Conservation (phyloP, 805 yeast species). For the Candida dendrica region DNA sequence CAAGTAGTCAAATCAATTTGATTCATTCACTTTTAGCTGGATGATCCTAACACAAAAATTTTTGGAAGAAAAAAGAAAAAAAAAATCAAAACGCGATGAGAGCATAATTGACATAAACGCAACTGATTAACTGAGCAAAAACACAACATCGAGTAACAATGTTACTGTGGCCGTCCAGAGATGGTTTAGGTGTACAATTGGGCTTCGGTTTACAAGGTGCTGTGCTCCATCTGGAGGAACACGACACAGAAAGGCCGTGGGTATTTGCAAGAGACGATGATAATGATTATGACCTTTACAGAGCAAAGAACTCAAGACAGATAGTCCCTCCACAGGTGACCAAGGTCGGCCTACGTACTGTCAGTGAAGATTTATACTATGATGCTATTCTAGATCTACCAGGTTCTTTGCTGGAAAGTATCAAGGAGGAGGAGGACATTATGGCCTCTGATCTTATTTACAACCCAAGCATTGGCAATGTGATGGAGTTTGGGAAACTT, state of each 20-base stretch:
- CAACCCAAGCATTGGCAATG: slow-evolving; percentile 28
- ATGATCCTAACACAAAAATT: too few species aligned
- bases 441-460: slow-evolving; percentile 22
- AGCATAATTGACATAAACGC: too few species aligned
- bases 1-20: too few species aligned
- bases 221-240: slow-evolving; percentile 11
- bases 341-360: not conserved
- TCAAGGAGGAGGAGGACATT: not conserved
- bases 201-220: slow-evolving; percentile 35
- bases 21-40: too few species aligned
- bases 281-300: slow-evolving; percentile 12
- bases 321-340: slow-evolving; percentile 6
- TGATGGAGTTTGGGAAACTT: slow-evolving; percentile 5
- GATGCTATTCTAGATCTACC: not conserved
- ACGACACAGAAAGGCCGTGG: slow-evolving; percentile 15
- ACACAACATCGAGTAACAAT: too few species aligned
- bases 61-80: too few species aligned
- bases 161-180: slow-evolving; percentile 32
- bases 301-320: slow-evolving; percentile 7
- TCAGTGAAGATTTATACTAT: not conserved
- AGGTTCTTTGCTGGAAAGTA: not conserved
- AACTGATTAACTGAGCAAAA: too few species aligned
- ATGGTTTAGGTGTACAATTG: slow-evolving; percentile 35
- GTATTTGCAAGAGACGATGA: slow-evolving; percentile 20
- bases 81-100: too few species aligned